A percentile compares a stretch with the other conserved stretches of the same genome.
These are phyloP conservation scores for Coemansia sp. DNA, from an alignment of 192 early-diverging fungal genomes.

Conservation along the genomic window DNA sequence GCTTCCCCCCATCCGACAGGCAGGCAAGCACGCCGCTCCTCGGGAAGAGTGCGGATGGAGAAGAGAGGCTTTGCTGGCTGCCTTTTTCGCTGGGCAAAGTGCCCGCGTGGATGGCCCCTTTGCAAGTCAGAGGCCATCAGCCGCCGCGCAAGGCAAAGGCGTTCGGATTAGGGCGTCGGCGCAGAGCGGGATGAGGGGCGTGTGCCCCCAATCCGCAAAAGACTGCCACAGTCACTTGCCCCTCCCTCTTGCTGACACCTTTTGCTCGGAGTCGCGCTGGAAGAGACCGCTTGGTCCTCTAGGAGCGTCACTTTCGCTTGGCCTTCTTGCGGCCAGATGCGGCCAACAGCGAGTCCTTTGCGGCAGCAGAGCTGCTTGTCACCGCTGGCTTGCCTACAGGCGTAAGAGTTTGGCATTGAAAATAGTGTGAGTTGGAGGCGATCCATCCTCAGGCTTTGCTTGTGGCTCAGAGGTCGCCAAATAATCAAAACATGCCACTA, in stretches of 20 bases:
- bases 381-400: slow-evolving; percentile 14
- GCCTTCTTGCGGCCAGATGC: slow-evolving; percentile 19
- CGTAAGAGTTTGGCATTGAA: not conserved
- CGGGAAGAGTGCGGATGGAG: slow-evolving; percentile 2
- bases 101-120: not conserved
- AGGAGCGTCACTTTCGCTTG: slow-evolving; percentile 17
- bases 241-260: not conserved
- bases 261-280: not conserved
- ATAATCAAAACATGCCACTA: slow-evolving; percentile 5
- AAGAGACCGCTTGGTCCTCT: not conserved
- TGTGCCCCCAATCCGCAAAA: not conserved
- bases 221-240: not conserved
- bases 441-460: not conserved
- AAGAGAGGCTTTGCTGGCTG: not conserved
- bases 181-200: slow-evolving; percentile 1
- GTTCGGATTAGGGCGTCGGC: not conserved
- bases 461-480: not conserved
- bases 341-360: slow-evolving; percentile 6
- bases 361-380: slow-evolving; percentile 1
- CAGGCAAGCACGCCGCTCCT: not conserved
- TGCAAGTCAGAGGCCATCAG: not conserved
- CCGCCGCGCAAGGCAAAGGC: not conserved
- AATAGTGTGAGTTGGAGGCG: not conserved
- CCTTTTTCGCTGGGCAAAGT: not conserved
- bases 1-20: not conserved